These are phyloP conservation scores for Paramecium biaurelia DNA, from an alignment of 73 alveolate species.

Conservation along the genomic window DNA sequence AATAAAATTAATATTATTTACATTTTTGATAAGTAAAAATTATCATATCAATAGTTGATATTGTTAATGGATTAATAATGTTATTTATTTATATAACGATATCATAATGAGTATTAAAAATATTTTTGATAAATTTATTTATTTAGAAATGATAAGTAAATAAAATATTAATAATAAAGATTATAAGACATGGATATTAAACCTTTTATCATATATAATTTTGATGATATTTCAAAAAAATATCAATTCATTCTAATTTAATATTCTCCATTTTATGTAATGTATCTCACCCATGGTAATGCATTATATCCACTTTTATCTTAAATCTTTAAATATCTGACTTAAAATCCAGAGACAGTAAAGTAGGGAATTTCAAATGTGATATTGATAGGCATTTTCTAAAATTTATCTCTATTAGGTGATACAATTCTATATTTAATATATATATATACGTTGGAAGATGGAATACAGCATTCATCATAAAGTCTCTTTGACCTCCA, in stretches of 20 bases:
- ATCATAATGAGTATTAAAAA: not conserved
- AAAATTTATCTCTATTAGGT: constrained; percentile 77
- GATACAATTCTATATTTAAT: constrained; percentile 38
- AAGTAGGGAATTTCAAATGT: constrained; percentile 98
- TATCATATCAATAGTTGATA: not conserved
- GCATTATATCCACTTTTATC: constrained; percentile 98
- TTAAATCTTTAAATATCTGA: constrained; percentile 94
- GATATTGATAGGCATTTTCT: constrained; percentile 88
- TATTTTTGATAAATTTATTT: not conserved
- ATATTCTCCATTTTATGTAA: constrained; percentile 64
- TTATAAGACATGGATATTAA: constrained; percentile 56
- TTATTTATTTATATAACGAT: not conserved
- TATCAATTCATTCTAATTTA: constrained; percentile 61
- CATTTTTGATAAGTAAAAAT: not conserved
- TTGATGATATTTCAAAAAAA: not conserved
- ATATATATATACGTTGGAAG: constrained; percentile 81
- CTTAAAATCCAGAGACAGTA: constrained; percentile 94
- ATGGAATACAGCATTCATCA: constrained; percentile 95
- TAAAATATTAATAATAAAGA: too few relatives aligned
- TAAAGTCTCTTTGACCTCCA: constrained; percentile 97
- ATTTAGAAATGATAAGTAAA: too few relatives aligned
- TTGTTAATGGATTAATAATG: not conserved
- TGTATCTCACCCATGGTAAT: constrained; percentile 77
- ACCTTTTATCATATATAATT: constrained; percentile 54
- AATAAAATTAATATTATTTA: not conserved